These are phyloP conservation scores for Chlorociboria aeruginascens DNA, from an alignment of 495 filamentous ascomycete genomes.

Conservation along the genomic window DNA sequence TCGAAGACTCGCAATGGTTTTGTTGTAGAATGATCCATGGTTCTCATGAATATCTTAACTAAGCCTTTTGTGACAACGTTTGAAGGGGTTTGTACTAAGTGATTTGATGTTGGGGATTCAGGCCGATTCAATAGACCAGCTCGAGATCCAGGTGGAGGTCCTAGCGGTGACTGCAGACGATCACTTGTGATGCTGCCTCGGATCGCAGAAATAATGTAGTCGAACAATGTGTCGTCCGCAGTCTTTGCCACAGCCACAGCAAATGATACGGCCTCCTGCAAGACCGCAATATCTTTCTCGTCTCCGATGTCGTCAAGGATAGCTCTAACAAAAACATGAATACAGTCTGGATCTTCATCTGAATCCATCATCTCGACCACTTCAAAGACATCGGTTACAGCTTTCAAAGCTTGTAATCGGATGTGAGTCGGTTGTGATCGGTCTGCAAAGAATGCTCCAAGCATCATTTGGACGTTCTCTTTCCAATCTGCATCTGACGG, in stretches of 20 bases:
- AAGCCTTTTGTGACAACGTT: conserved; percentile 45
- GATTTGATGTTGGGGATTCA: not conserved
- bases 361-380: conserved; percentile 42
- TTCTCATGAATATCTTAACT: conserved; percentile 47
- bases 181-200: conserved; percentile 28
- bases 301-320: conserved; percentile 37
- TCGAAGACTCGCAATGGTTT: conserved; percentile 42
- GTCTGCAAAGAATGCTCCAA: conserved; percentile 55
- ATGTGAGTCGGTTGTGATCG: conserved; percentile 49
- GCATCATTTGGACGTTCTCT: conserved; percentile 44
- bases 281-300: conserved; percentile 39
- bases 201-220: conserved; percentile 37
- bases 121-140: conserved; percentile 7
- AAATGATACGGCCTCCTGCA: conserved; percentile 39
- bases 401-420: conserved; percentile 54
- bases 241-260: conserved; percentile 35
- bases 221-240: conserved; percentile 36
- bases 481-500: conserved; percentile 61
- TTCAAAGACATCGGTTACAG: conserved; percentile 55
- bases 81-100: conserved; percentile 30
- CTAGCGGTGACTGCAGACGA: conserved; percentile 24
- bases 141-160: conserved; percentile 15
- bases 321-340: conserved; percentile 30
- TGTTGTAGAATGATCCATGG: conserved; percentile 37
- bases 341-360: conserved; percentile 33